Conservation (phyloP, 306 rosid species). For the Corylus americana region DNA sequence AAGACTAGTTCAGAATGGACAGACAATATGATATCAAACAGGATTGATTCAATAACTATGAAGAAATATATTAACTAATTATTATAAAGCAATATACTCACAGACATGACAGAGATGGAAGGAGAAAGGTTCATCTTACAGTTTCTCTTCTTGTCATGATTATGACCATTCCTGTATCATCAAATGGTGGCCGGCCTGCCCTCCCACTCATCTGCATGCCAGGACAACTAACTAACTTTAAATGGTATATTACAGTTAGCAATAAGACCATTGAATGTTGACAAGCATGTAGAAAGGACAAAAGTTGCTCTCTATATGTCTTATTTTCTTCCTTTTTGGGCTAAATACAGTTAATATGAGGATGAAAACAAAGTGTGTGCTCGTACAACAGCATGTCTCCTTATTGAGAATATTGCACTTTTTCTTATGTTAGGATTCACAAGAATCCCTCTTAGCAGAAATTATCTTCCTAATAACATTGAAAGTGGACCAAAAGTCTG, state of each 20-base stretch:
- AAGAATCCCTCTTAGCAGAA: conserved; percentile 7
- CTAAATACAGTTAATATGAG: conserved; percentile 5
- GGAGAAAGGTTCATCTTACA: conserved; percentile 40
- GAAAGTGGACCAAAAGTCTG: background rate
- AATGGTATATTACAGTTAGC: conserved; percentile 6
- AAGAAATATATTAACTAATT: conserved; percentile 4
- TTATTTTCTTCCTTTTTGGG: background rate
- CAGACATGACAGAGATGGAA: conserved; percentile 17
- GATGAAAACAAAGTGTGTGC: background rate
- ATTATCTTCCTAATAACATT: background rate
- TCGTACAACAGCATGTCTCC: background rate
- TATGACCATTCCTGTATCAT: conserved; percentile 95
- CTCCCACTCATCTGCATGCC: conserved; percentile 85
- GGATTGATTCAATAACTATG: conserved; percentile 1
- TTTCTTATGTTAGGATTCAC: background rate
- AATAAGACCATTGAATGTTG: background rate
- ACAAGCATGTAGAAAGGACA: background rate
- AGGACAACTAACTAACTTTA: conserved; percentile 1
- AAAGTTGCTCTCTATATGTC: background rate
- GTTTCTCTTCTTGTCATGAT: conserved; percentile 98
- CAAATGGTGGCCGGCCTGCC: conserved; percentile 99
- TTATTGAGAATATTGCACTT: background rate
- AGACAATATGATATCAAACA: background rate
- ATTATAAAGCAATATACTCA: conserved; percentile 4
- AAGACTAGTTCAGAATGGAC: conserved; percentile 12